phyloP scores from a whole-genome alignment of 257 asterid species.

The Avicennia marina region DNA sequence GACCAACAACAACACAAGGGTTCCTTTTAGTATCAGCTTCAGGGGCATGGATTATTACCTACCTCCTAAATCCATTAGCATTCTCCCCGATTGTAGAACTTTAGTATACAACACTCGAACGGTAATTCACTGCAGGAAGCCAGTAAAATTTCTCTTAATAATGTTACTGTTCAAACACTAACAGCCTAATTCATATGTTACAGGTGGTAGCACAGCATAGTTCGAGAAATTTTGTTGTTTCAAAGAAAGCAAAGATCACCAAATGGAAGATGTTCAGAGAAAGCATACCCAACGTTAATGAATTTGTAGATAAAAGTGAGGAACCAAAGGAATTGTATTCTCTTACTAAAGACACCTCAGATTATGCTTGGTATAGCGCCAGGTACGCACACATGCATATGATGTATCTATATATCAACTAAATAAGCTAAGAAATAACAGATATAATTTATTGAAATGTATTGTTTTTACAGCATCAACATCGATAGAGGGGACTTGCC shows the following conservation, averaged over 20 bases:
- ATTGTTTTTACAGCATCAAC: constrained; percentile 56
- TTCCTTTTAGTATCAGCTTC: constrained; percentile 34
- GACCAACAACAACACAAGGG: constrained; percentile 55
- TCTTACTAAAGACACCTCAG: constrained; percentile 60
- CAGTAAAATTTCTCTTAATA: no score
- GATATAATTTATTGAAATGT: no score
- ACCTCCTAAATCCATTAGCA: constrained; percentile 73
- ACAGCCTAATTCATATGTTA: no score
- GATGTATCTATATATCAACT: no score
- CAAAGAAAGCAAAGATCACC: constrained; percentile 32
- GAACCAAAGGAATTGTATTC: constrained; percentile 58
- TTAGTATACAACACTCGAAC: constrained; percentile 72
- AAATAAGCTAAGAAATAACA: no score
- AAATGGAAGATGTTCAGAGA: constrained; percentile 74
- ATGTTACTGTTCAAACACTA: no score
- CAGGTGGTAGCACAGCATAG: constrained; percentile 83
- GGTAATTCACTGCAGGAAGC: constrained; percentile 39
- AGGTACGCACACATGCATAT: no score
- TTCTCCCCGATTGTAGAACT: constrained; percentile 91
- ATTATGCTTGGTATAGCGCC: constrained; percentile 94
- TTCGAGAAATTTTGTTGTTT: constrained; percentile 47
- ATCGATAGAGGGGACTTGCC: constrained; percentile 64
- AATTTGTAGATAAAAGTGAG: constrained; percentile 35
- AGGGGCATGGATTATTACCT: constrained; percentile 56
- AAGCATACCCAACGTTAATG: constrained; percentile 35